Evolutionary conservation across 805 yeast genomes (phyloP).

Genomic region (Phaffomyces opuntiae): DNA sequence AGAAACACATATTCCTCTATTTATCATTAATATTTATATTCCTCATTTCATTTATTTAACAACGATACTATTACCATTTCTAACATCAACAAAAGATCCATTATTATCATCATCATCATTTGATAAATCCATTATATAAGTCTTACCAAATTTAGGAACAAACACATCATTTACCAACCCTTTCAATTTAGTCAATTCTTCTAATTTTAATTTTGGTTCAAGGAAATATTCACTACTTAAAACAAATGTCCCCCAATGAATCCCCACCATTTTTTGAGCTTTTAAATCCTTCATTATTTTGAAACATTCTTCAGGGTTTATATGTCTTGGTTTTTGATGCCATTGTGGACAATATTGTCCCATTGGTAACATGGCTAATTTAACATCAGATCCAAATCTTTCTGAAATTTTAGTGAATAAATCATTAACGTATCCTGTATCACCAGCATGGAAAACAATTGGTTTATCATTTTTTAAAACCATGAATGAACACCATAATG

Average conservation of each 20-base stretch:
- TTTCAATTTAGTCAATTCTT: slow-evolving; percentile 37
- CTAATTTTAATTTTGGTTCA: slow-evolving; percentile 68
- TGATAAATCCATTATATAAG: slow-evolving; percentile 39
- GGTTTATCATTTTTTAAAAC: slow-evolving; percentile 62
- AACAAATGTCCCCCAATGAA: slow-evolving; percentile 96
- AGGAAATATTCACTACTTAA: slow-evolving; percentile 80
- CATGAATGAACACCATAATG: slow-evolving; percentile 87
- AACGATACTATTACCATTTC: slow-evolving; percentile 27
- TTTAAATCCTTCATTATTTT: slow-evolving; percentile 57
- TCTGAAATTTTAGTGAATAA: slow-evolving; percentile 61
- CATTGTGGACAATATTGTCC: slow-evolving; percentile 94
- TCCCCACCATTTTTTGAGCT: slow-evolving; percentile 66
- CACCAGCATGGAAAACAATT: slow-evolving; percentile 86
- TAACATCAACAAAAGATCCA: slow-evolving; percentile 6
- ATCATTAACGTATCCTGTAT: slow-evolving; percentile 81
- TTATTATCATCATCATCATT: slow-evolving; percentile 4
- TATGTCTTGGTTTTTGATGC: slow-evolving; percentile 90
- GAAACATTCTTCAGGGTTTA: slow-evolving; percentile 71
- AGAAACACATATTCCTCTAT: not conserved
- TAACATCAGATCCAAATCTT: slow-evolving; percentile 51
- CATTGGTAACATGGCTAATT: slow-evolving; percentile 75
- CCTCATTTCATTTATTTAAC: slow-evolving; percentile 13
- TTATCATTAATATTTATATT: not conserved
- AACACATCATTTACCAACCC: slow-evolving; percentile 34
- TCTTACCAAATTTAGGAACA: slow-evolving; percentile 74